Evolutionary conservation across 2,329 filamentous ascomycete genomes (phyloP).

Genomic region (Aspergillus sp.): DNA sequence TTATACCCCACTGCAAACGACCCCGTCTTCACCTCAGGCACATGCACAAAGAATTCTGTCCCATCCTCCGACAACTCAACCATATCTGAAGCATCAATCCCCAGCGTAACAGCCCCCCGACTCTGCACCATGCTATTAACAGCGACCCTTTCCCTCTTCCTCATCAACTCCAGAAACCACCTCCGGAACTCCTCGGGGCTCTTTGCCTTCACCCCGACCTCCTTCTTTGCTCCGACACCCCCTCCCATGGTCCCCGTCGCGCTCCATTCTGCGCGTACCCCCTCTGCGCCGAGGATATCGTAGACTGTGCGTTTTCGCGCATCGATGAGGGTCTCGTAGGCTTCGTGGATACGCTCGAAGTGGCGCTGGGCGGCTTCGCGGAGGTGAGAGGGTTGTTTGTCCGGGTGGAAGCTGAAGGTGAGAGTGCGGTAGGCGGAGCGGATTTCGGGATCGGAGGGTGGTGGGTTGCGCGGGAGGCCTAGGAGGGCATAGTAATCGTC

Average conservation of each 20-base stretch:
- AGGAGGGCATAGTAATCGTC: conserved; percentile 39
- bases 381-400: conserved; percentile 37
- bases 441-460: conserved; percentile 35
- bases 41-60: conserved; percentile 21
- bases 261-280: conserved; percentile 34
- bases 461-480: conserved; percentile 31
- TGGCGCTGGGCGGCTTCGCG: conserved; percentile 31
- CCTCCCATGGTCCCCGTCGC: conserved; percentile 25
- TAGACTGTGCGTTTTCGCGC: conserved; percentile 37
- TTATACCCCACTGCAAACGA: conserved; percentile 26
- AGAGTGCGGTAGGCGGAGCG: conserved; percentile 39
- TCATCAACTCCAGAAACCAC: conserved; percentile 38
- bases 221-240: conserved; percentile 22
- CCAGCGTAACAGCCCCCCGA: conserved; percentile 26
- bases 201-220: conserved; percentile 34
- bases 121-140: conserved; percentile 32
- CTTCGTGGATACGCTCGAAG: conserved; percentile 34
- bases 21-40: conserved; percentile 20
- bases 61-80: conserved; percentile 23
- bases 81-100: conserved; percentile 29
- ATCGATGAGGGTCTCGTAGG: conserved; percentile 38
- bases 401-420: conserved; percentile 40
- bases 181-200: conserved; percentile 32
- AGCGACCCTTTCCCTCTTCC: conserved; percentile 30
- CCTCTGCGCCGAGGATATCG: conserved; percentile 37